Base-by-base conservation (phyloP, 768 basidiomycete genomes). In the Lactarius pseudohatsudake region DNA sequence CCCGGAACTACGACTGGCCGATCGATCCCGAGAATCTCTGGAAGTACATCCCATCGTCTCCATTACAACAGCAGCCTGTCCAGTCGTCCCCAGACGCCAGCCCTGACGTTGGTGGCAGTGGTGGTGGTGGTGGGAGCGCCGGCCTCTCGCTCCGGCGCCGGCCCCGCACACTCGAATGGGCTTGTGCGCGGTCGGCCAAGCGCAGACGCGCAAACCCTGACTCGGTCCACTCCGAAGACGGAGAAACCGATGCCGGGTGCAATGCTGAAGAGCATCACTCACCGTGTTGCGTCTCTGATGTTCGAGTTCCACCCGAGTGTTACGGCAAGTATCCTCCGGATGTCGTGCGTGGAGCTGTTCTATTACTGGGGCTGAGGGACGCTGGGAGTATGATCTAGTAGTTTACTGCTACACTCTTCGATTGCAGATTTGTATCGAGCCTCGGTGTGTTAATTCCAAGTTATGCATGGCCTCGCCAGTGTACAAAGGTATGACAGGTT, bases 151-250 rank as follows among this genome's bases (percentile, higher is more conserved):
- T 59, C 13, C 50, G 74, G 69, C 71, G 50, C 22, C 50, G 70
- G 28, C 66, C 72, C 59, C 75, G 75, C 58, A 78, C 77, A 2
- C 76, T 82, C 15, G 81, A 82, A 68, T 82, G 80, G 81, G 81
- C 81, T 16, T 82, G 81, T 67, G 77, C 80, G 30, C 77, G 74
- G 55, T 75, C 76, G 26, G 68, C 77, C 20, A 80, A 79, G 64
- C 80, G 79, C 22, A 73, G 74, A 43, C 78, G 76, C 40, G 58
- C 69, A 41, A 64, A 69, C 13, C 57, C 57, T 20, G 69, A 67
- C 5, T 26, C 54, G 4, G 16, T n/a, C 1, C 60, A 64, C 7
- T 63, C 65, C 57, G 68, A 69, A 22, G 72, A 72, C 26, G 65
- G 28, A 26, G 72, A 70, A 57, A 71, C 66, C 8, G 66, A 65